phyloP scores from a whole-genome alignment of 2,329 filamentous ascomycete species.

The Sporothrix sp. region DNA sequence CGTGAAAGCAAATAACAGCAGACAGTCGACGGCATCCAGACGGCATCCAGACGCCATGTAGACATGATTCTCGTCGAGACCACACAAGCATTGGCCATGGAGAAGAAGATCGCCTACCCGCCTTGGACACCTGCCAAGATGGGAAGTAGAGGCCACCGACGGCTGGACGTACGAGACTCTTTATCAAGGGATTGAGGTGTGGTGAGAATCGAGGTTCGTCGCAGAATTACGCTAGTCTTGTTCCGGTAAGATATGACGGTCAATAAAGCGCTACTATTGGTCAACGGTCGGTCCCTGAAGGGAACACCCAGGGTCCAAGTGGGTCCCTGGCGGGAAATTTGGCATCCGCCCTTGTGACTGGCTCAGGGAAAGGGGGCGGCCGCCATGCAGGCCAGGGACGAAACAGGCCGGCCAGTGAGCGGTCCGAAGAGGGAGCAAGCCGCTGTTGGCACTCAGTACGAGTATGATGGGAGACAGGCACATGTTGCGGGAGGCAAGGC shows the following conservation, averaged over 20 bases:
- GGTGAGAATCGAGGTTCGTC: neutral
- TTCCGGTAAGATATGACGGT: neutral
- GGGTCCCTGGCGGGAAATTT: conserved; percentile 8
- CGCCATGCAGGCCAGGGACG: neutral
- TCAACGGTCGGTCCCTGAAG: neutral
- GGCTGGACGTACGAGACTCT: no score
- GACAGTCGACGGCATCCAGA: no score
- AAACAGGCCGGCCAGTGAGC: conserved; percentile 1
- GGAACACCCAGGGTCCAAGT: neutral
- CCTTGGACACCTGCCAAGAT: neutral
- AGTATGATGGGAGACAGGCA: neutral
- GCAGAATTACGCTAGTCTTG: conserved; percentile 2
- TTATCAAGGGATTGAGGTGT: no score
- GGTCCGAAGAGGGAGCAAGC: neutral
- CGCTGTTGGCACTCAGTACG: neutral
- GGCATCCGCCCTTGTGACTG: conserved; percentile 3
- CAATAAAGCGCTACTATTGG: conserved; percentile 1
- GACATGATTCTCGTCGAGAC: no score
- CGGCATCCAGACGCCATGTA: no score
- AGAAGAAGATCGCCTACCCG: neutral
- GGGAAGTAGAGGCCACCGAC: no score
- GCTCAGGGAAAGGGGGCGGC: neutral
- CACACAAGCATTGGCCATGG: no score
- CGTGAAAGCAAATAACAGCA: no score
- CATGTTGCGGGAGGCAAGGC: neutral